Conservation (phyloP, 148 eudicot genomes). For the Chenopodium suecicum region DNA sequence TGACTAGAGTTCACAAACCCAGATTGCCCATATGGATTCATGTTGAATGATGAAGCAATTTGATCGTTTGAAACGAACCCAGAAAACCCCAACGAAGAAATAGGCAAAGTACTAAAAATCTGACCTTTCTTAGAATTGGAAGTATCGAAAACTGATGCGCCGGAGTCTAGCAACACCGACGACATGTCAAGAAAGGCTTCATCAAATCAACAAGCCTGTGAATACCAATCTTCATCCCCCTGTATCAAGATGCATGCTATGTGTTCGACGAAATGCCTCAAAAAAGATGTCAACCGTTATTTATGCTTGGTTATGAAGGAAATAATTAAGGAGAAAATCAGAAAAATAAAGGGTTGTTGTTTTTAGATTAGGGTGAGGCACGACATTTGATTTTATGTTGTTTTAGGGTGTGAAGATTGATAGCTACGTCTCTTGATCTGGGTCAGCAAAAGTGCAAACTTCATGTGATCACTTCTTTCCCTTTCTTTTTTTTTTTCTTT, state of each 20-base stretch:
- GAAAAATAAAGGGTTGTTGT: background rate
- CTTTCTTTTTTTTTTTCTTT: background rate
- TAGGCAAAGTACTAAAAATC: constrained; percentile 15
- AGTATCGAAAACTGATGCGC: background rate
- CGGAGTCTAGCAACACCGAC: constrained; percentile 42
- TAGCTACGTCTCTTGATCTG: constrained; percentile 29
- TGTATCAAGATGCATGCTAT: constrained; percentile 21
- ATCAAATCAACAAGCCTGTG: constrained; percentile 26
- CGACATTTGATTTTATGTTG: background rate
- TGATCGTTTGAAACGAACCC: constrained; percentile 25
- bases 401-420: constrained; percentile 22
- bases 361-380: constrained; percentile 2
- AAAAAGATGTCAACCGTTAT: constrained; percentile 11
- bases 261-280: constrained; percentile 39
- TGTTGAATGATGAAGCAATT: constrained; percentile 10
- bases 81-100: constrained; percentile 19
- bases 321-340: too few species aligned
- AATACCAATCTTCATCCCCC: background rate
- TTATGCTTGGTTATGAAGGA: constrained; percentile 27
- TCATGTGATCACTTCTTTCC: constrained; percentile 28
- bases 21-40: constrained; percentile 37
- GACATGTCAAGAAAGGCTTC: constrained; percentile 31
- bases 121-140: constrained; percentile 22
- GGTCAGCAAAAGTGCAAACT: constrained; percentile 22
- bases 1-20: constrained; percentile 34